Percentiles rank a stretch among this genome's conserved stretches.
These are phyloP conservation scores for Colletotrichum australisinense DNA, from an alignment of 2,329 filamentous ascomycete species.

Conservation along the genomic window DNA sequence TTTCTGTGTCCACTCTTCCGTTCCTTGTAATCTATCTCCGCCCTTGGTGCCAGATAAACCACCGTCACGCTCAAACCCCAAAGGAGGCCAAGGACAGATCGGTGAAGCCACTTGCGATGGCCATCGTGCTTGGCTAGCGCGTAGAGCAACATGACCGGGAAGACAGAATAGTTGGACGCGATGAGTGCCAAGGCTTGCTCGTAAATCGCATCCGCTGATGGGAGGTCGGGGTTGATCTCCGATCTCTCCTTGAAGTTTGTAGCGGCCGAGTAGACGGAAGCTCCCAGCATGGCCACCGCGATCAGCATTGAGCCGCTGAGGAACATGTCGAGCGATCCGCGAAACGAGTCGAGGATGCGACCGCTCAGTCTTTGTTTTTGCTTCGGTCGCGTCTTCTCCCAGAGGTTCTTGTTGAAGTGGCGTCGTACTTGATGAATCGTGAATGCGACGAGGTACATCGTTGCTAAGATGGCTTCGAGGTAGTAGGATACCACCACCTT, in stretches of 20 bases:
- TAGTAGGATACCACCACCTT: conserved; percentile 33
- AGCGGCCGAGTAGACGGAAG: conserved; percentile 19
- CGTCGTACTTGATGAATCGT: conserved; percentile 19
- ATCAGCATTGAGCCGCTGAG: conserved; percentile 30
- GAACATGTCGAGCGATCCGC: conserved; percentile 33
- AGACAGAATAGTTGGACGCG: conserved; percentile 30
- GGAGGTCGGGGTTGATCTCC: conserved; percentile 18
- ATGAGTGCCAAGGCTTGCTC: conserved; percentile 23
- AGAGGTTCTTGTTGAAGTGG: not conserved
- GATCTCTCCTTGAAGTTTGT: conserved; percentile 5
- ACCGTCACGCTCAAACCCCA: conserved; percentile 27
- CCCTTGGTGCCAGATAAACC: conserved; percentile 24
- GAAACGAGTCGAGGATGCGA: conserved; percentile 29
- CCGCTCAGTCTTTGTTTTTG: not conserved
- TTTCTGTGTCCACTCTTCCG: conserved; percentile 26
- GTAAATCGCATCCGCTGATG: conserved; percentile 16
- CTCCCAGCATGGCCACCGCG: conserved; percentile 32
- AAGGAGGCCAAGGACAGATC: conserved; percentile 18
- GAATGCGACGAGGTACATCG: conserved; percentile 30
- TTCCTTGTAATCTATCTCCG: conserved; percentile 17
- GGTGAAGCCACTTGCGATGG: conserved; percentile 33
- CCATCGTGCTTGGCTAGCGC: conserved; percentile 30
- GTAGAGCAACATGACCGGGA: conserved; percentile 35
- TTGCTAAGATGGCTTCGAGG: conserved; percentile 27
- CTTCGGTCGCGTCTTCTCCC: conserved; percentile 7